Conservation (phyloP, 2,329 filamentous ascomycete genomes). For the Hypoxylon sp. region DNA sequence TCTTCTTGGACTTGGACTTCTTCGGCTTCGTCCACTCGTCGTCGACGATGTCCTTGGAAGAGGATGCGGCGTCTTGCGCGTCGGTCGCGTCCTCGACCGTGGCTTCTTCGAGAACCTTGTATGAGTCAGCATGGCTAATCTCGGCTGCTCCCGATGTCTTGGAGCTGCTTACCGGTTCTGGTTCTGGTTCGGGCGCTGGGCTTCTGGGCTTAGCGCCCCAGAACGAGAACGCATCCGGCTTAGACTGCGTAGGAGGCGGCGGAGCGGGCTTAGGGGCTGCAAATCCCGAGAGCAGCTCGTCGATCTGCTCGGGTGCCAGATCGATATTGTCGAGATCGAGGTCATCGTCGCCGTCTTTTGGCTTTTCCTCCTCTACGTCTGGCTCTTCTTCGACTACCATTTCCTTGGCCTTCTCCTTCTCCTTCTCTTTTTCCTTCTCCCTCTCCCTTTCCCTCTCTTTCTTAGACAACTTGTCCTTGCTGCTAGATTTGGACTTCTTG, state of each 20-base stretch:
- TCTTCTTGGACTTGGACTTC: conserved; percentile 52
- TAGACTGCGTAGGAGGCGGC: conserved; percentile 41
- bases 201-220: conserved; percentile 59
- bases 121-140: conserved; percentile 61
- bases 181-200: conserved; percentile 46
- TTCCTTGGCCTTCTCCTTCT: conserved; percentile 40
- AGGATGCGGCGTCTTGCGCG: conserved; percentile 47
- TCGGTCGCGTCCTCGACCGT: conserved; percentile 46
- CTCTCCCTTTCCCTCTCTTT: conserved; percentile 42
- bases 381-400: conserved; percentile 13
- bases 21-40: conserved; percentile 57
- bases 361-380: conserved; percentile 12
- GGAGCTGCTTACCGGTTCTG: conserved; percentile 43
- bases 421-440: conserved; percentile 42
- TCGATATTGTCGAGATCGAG: conserved; percentile 45
- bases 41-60: conserved; percentile 47
- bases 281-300: conserved; percentile 41
- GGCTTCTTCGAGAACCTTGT: conserved; percentile 56
- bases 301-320: conserved; percentile 42
- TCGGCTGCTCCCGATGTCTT: conserved; percentile 47
- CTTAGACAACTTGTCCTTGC: conserved; percentile 41
- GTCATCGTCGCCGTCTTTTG: conserved; percentile 34
- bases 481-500: conserved; percentile 47
- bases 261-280: conserved; percentile 37
- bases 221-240: conserved; percentile 60